Evolutionary conservation across 768 basidiomycete genomes (phyloP).

Genomic region (Pleurotus eryngii): DNA sequence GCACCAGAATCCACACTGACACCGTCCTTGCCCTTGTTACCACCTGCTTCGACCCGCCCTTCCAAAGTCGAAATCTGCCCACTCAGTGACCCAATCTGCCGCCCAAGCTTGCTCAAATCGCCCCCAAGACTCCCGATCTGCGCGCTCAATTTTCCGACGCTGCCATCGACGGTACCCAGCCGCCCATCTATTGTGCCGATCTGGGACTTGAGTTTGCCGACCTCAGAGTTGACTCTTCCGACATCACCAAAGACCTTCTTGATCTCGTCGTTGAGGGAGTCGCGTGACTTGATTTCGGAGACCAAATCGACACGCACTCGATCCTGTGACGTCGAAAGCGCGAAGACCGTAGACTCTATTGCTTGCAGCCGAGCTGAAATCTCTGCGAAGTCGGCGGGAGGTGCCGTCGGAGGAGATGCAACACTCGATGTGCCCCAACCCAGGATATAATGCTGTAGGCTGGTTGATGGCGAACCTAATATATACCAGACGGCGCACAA

Average conservation of each 20-base stretch:
- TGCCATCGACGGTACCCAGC: conserved; percentile 33
- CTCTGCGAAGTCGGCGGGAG: conserved; percentile 65
- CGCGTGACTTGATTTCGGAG: conserved; percentile 44
- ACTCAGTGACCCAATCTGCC: conserved; percentile 17
- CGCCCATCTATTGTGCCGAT: conserved; percentile 29
- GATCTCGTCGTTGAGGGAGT: conserved; percentile 52
- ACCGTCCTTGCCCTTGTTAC: conserved; percentile 11
- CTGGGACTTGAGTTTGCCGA: conserved; percentile 28
- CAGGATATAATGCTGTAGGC: not conserved
- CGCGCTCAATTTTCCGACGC: conserved; percentile 13
- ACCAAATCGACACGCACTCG: conserved; percentile 49
- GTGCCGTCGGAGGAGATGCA: conserved; percentile 26
- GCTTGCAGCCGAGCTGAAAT: conserved; percentile 57
- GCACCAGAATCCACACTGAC: not conserved
- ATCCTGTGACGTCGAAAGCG: conserved; percentile 54
- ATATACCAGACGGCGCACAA: conserved; percentile 43
- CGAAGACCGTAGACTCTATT: conserved; percentile 62
- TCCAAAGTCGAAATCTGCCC: conserved; percentile 21
- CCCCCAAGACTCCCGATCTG: conserved; percentile 36
- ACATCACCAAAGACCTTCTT: conserved; percentile 24
- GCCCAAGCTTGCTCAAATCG: conserved; percentile 7
- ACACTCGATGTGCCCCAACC: conserved; percentile 16
- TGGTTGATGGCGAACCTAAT: conserved; percentile 27
- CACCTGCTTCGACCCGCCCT: conserved; percentile 16
- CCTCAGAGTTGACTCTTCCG: conserved; percentile 23